Conservation (phyloP, 179 eudicot species). For the Heliamphora pulchella region DNA sequence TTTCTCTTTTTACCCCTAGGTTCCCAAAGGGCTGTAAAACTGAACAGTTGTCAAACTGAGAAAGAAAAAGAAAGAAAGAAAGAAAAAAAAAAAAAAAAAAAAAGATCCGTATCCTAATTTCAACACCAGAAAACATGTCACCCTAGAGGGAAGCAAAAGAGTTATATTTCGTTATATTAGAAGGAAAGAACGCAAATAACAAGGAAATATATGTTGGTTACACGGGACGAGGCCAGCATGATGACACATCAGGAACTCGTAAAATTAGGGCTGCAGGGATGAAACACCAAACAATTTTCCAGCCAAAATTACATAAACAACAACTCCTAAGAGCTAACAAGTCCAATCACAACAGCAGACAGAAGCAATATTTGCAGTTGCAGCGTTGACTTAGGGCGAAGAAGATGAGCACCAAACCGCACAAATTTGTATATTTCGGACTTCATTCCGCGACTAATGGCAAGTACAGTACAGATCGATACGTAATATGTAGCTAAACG, state of each 20-base stretch:
- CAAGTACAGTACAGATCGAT: neutral
- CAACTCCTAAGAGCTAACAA: neutral
- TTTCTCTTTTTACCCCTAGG: too few relatives aligned
- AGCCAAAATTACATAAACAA: neutral
- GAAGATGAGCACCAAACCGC: neutral
- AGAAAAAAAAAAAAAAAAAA: neutral
- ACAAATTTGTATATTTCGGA: neutral
- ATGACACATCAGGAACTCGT: neutral
- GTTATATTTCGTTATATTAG: neutral
- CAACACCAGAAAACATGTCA: neutral
- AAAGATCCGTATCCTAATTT: neutral
- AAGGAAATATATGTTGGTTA: neutral
- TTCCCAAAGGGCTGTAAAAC: neutral
- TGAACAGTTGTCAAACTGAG: neutral
- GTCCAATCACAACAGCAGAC: neutral
- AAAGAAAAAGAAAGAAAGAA: neutral
- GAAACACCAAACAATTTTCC: neutral
- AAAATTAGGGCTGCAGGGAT: neutral
- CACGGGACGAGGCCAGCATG: neutral
- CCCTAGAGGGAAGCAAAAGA: neutral
- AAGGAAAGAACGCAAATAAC: neutral
- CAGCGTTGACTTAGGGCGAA: constrained; percentile 4
- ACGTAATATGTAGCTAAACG: neutral
- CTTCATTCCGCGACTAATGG: neutral
- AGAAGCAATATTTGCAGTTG: neutral